These are phyloP conservation scores for Dendrobium catenatum DNA, from an alignment of 106 monocot species.

Conservation along the genomic window DNA sequence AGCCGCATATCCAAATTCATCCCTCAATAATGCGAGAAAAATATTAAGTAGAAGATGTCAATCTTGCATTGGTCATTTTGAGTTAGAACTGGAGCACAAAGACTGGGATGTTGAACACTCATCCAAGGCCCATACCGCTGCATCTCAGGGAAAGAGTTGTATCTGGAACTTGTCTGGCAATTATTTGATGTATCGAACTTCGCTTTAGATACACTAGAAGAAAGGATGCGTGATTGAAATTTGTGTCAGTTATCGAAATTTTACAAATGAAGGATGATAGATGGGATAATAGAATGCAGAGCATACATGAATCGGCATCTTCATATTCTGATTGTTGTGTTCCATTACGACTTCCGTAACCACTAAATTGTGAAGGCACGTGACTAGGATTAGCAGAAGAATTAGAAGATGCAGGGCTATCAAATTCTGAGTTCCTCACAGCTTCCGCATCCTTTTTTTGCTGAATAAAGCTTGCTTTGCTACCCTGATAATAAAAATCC, in stretches of 20 bases:
- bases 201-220: slow-evolving; percentile 97
- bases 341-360: slow-evolving; percentile 46
- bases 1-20: not conserved
- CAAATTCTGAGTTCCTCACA: slow-evolving; percentile 17
- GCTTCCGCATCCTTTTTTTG: slow-evolving; percentile 51
- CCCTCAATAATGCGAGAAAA: not conserved
- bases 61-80: slow-evolving; percentile 29
- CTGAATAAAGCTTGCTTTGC: slow-evolving; percentile 48
- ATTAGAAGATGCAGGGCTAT: slow-evolving; percentile 56
- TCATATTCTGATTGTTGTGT: slow-evolving; percentile 61
- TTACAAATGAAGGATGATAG: slow-evolving; percentile 23
- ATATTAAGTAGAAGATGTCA: not conserved
- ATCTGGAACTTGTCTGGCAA: slow-evolving; percentile 84
- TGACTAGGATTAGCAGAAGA: slow-evolving; percentile 44
- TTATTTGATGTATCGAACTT: slow-evolving; percentile 99
- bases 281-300: slow-evolving; percentile 4
- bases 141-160: slow-evolving; percentile 89
- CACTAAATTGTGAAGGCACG: slow-evolving; percentile 39
- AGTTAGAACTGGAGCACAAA: slow-evolving; percentile 18
- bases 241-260: slow-evolving; percentile 56
- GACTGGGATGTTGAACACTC: slow-evolving; percentile 12
- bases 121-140: slow-evolving; percentile 57
- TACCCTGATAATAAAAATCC: slow-evolving; percentile 31
- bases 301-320: slow-evolving; percentile 65
- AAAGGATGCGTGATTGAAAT: slow-evolving; percentile 74